Base-by-base conservation (phyloP, 73 alveolate species). In the Paramecium tetraurelia region DNA sequence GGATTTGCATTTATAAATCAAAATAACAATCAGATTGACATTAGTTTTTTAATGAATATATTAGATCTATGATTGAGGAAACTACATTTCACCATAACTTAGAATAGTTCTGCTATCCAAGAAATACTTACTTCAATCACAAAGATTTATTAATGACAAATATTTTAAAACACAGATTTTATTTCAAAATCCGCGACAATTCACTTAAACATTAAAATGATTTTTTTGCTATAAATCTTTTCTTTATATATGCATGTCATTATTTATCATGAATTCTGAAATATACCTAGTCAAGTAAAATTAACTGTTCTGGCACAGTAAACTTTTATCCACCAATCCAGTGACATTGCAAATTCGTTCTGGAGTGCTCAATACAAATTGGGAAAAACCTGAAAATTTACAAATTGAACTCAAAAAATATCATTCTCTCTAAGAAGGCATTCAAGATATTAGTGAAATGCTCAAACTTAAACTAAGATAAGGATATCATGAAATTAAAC, bases 401-500 rank as follows among this genome's bases (percentile, higher is more conserved):
- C 7, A 80, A 22, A 44, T 41, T n/a, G 50, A 24, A 11, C 31
- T 48, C 7, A 48, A 44, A 24, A 80, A 46, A 48, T 48, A n/a
- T 35, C 7, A 2, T 24, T 3, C 76, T 3, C 29, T 44, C 7
- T 21, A 80, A 44, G 50, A 80, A 43, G 90, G 63, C 1, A 35
- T 80, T 6, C 8, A 44, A 44, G 44, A 24, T 9, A 80, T 80
- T 22, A 9, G 63, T 16, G 48, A 80, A 24, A 80, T 48, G 43
- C 21, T 80, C 46, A 43, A 48, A 12, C n/a, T 31, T 3, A 80
- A 80, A 80, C n/a, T 80, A 3, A 20, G 48, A 20, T 18, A 80
- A 80, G 75, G 75, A 20, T 80, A 24, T 80, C 41, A 80, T 80
- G 90, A 80, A 80, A 80, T 80, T 41, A 24, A 46, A 22, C 90